Conservation (phyloP, 192 early-diverging fungal species). For the Coemansia interrupta region DNA sequence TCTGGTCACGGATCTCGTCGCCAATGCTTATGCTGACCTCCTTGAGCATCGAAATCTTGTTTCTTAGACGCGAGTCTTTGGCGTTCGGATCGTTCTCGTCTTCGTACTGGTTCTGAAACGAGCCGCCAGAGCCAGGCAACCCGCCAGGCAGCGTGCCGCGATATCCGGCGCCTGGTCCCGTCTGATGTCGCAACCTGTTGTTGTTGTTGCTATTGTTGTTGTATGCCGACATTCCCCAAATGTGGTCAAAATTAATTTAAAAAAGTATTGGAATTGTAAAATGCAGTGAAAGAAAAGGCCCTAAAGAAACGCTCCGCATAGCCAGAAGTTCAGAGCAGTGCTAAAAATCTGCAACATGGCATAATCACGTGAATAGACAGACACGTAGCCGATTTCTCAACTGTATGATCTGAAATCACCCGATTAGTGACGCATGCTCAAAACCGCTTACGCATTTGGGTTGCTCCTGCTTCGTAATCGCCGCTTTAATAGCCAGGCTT, state of each 20-base stretch:
- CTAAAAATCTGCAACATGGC: not conserved
- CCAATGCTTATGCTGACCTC: slow-evolving; percentile 53
- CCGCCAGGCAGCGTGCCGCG: slow-evolving; percentile 4
- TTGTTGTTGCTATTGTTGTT: slow-evolving; percentile 1
- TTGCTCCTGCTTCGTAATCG: too few species aligned
- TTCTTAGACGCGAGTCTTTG: slow-evolving; percentile 45
- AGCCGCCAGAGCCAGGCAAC: not conserved
- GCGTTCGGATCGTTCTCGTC: slow-evolving; percentile 40
- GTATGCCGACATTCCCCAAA: slow-evolving; percentile 4
- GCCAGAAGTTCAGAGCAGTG: not conserved
- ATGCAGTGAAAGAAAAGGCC: not conserved
- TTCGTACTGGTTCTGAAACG: slow-evolving; percentile 6
- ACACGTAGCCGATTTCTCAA: too few species aligned
- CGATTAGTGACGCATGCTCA: too few species aligned
- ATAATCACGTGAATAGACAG: too few species aligned
- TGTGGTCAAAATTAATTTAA: not conserved
- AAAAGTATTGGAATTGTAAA: not conserved
- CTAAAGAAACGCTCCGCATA: not conserved
- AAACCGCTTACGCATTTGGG: too few species aligned
- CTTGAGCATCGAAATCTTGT: slow-evolving; percentile 43
- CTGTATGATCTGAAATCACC: too few species aligned
- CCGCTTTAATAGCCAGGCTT: too few species aligned
- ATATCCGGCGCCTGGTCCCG: not conserved
- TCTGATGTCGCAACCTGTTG: slow-evolving; percentile 25
- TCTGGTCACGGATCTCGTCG: slow-evolving; percentile 52